Base-by-base conservation (phyloP, 495 filamentous ascomycete species). In the Trichocladium antarcticum region DNA sequence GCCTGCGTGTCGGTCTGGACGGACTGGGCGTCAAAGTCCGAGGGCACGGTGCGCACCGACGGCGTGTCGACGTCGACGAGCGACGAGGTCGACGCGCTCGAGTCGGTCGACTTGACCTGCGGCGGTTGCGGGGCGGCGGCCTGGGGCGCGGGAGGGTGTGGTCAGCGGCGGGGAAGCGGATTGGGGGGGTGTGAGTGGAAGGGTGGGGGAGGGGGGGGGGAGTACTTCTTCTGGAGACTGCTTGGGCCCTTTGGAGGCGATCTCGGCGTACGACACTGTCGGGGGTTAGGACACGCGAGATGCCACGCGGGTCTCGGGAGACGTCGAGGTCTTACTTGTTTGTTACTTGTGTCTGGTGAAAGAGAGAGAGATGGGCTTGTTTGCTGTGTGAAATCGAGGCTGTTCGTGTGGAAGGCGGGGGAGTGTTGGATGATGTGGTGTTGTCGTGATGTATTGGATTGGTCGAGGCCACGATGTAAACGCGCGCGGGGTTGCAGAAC, bases 1-100 rank as follows among this genome's bases (percentile, higher is more conserved):
- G 82, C 82, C 64, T 89, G 84, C 9, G 82, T 87, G 53, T 79
- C 78, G 12, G 84, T 88, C 65, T 87, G 67, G 46, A 87, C 61
- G 11, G 77, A 74, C 49, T 82, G 76, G 47, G 80, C 63, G 42
- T 73, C 61, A 63, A 77, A 87, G 56, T 82, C 73, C 5, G 84
- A 72, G 15, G 82, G 81, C 0, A 87, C 84, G 15, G 79, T 76
- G 55, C 71, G 74, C 42, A 89, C 74, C 42, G 85, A 82, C 11
- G 82, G 82, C 1, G 74, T 70, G 69, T 89, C 84, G 53, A 89
- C 83, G 63, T 90, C 85, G 60, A 89, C 70, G 37, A 90, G 74
- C 28, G 79, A 85, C 10, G 75, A 65, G 12, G 68, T 64, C 7
- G 68, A 62, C 51, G 76, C 75, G 50, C 73, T 70, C 28, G 70